Conservation (phyloP, 108 stramenopile genomes). For the Skeletonema tropicum region DNA sequence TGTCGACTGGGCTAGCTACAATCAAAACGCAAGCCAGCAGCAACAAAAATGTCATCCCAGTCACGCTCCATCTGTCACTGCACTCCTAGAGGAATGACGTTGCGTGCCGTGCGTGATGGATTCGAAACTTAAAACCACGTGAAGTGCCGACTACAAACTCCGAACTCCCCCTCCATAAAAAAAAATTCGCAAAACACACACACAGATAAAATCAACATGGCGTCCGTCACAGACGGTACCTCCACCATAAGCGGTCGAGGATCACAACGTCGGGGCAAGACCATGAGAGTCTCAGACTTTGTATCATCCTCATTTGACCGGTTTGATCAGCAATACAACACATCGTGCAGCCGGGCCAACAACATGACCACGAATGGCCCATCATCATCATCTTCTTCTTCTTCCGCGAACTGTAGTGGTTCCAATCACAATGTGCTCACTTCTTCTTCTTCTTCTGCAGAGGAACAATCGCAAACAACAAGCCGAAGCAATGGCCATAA, state of each 20-base stretch:
- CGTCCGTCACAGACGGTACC: neutral
- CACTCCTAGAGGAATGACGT: too few species aligned
- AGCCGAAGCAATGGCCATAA: neutral
- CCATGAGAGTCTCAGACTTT: conserved; percentile 31
- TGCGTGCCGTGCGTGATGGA: too few species aligned
- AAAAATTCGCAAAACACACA: too few species aligned
- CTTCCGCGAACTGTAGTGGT: conserved; percentile 1
- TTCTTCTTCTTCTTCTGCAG: neutral
- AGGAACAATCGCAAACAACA: too few species aligned
- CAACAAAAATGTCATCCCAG: too few species aligned
- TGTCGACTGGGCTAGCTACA: too few species aligned
- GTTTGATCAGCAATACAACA: conserved; percentile 26
- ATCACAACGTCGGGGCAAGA: conserved; percentile 1
- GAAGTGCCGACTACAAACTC: too few species aligned
- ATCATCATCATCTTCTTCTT: neutral
- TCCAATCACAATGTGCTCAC: neutral
- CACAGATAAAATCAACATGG: neutral
- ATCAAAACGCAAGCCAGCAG: too few species aligned
- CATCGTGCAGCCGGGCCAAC: neutral
- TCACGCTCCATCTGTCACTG: too few species aligned
- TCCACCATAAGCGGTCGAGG: neutral
- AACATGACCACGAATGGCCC: neutral
- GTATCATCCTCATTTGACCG: conserved; percentile 25
- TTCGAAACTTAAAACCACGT: too few species aligned
- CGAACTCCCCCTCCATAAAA: too few species aligned